phyloP scores from a whole-genome alignment of 306 rosid species.

The Cicer cuneatum region DNA sequence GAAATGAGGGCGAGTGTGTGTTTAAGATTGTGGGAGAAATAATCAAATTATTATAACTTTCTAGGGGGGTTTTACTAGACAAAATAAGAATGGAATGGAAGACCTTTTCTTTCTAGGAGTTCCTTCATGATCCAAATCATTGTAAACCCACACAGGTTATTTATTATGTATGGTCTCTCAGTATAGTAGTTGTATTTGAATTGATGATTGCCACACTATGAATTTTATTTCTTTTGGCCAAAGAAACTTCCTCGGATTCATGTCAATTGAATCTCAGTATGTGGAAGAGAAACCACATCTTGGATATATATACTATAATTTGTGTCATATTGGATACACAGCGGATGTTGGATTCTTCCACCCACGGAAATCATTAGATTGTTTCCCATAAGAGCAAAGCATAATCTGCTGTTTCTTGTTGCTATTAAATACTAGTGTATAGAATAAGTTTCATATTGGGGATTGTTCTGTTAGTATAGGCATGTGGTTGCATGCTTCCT shows the following conservation, averaged over 20 bases:
- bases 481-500: not conserved
- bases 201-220: not conserved
- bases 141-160: not conserved
- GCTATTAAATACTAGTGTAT: not conserved
- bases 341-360: not conserved
- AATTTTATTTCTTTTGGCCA: not conserved
- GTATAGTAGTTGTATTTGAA: not conserved
- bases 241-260: not conserved
- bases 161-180: not conserved
- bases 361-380: not conserved
- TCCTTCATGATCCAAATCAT: not conserved
- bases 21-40: too few species aligned
- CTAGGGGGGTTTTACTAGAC: too few species aligned
- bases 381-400: not conserved
- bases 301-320: slow-evolving; percentile 12
- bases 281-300: not conserved
- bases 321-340: not conserved
- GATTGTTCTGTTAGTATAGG: not conserved
- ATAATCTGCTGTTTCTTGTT: not conserved
- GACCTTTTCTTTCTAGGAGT: not conserved
- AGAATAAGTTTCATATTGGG: not conserved
- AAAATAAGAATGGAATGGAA: not conserved
- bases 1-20: too few species aligned
- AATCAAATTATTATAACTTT: too few species aligned
- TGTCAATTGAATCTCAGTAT: not conserved